A percentile compares a stretch with the other conserved stretches of the same genome.
These are phyloP conservation scores for Yamadazyma jaroonii DNA, from an alignment of 1,139 yeast genomes.

Conservation along the genomic window DNA sequence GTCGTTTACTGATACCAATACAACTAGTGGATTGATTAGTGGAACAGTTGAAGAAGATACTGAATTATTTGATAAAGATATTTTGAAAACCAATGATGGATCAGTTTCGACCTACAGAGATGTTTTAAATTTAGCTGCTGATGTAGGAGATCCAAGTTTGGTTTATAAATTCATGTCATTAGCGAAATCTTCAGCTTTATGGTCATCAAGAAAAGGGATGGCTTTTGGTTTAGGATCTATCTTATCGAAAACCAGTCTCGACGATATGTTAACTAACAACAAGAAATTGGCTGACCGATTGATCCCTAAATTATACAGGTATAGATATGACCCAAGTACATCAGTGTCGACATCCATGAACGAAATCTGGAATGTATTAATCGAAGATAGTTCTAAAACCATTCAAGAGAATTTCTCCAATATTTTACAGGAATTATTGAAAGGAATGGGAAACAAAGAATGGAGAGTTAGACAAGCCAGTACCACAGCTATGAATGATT, in stretches of 20 bases:
- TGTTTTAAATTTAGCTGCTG: slow-evolving; percentile 81
- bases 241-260: slow-evolving; percentile 73
- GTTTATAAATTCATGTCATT: slow-evolving; percentile 93
- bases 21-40: slow-evolving; percentile 49
- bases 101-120: slow-evolving; percentile 88
- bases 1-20: slow-evolving; percentile 72
- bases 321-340: slow-evolving; percentile 78
- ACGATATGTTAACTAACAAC: slow-evolving; percentile 57
- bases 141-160: slow-evolving; percentile 91
- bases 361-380: slow-evolving; percentile 79
- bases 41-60: slow-evolving; percentile 81
- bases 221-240: slow-evolving; percentile 92
- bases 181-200: slow-evolving; percentile 81
- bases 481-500: slow-evolving; percentile 67
- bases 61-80: slow-evolving; percentile 80
- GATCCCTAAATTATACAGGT: slow-evolving; percentile 80
- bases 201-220: slow-evolving; percentile 92
- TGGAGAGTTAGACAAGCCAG: slow-evolving; percentile 96
- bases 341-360: slow-evolving; percentile 81
- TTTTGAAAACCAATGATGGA: slow-evolving; percentile 76
- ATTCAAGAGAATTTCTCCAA: slow-evolving; percentile 52
- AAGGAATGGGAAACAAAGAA: slow-evolving; percentile 76
- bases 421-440: slow-evolving; percentile 64
- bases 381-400: slow-evolving; percentile 57
- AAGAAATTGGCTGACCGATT: slow-evolving; percentile 54